Conservation (phyloP, 768 basidiomycete species). For the Tricholoma flavovirens region DNA sequence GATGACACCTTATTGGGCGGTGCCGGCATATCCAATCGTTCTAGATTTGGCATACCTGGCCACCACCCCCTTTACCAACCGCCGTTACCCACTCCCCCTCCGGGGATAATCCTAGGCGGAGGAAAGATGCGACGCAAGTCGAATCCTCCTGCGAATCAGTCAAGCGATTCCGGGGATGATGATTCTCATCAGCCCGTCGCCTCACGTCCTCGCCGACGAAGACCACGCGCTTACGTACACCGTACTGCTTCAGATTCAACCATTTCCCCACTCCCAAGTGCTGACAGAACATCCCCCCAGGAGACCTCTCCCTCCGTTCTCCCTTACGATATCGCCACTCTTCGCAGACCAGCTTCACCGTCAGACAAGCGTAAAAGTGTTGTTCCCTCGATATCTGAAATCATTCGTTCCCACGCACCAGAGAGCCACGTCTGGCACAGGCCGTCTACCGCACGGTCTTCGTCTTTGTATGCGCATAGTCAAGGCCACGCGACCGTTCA, state of each 20-base stretch:
- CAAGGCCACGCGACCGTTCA: constrained; percentile 41
- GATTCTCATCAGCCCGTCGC: constrained; percentile 26
- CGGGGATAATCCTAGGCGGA: constrained; percentile 65
- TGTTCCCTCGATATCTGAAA: constrained; percentile 82
- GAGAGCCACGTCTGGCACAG: constrained; percentile 45
- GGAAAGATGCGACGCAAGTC: constrained; percentile 34
- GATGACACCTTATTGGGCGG: constrained; percentile 45
- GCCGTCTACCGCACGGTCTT: constrained; percentile 37
- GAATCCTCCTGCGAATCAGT: constrained; percentile 19
- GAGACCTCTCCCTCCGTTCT: constrained; percentile 8
- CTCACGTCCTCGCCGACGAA: constrained; percentile 28
- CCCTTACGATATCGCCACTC: constrained; percentile 9
- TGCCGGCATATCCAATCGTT: constrained; percentile 38
- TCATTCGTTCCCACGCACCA: constrained; percentile 70
- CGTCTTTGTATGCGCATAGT: constrained; percentile 44
- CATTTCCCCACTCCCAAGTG: constrained; percentile 5
- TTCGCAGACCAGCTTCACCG: constrained; percentile 5
- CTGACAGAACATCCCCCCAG: background rate
- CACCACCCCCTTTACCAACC: constrained; percentile 79
- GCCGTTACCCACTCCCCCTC: constrained; percentile 78
- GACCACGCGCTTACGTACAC: constrained; percentile 26
- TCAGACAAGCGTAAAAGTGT: constrained; percentile 39
- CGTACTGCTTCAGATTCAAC: constrained; percentile 23
- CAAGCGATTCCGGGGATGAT: constrained; percentile 53
- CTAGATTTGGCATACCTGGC: constrained; percentile 50